Evolutionary conservation across 176 grass and related monocot species (phyloP).

Genomic region (Saccharum spontaneum): DNA sequence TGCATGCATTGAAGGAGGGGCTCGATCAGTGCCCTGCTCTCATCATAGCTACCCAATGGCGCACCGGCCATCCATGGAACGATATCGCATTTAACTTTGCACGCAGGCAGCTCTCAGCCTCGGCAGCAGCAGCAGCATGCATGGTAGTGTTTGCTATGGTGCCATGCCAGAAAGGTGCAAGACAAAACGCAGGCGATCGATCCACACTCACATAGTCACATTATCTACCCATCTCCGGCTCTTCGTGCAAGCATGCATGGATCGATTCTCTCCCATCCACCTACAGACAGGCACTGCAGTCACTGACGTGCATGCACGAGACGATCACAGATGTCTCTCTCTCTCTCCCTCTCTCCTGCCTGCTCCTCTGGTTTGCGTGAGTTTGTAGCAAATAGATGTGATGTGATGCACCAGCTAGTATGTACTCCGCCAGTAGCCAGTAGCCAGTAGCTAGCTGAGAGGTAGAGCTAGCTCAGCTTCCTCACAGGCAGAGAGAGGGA

Average conservation of each 20-base stretch:
- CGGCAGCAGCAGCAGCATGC: not conserved
- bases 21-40: constrained; percentile 22
- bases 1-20: constrained; percentile 34
- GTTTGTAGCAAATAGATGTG: constrained; percentile 44
- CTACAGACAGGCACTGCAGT: not conserved
- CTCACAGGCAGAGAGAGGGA: not conserved
- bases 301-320: constrained; percentile 22
- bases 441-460: not conserved
- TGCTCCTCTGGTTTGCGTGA: constrained; percentile 40
- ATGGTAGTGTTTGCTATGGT: not conserved
- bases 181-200: constrained; percentile 46
- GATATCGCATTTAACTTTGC: constrained; percentile 37
- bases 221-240: constrained; percentile 13
- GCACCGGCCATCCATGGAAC: not conserved
- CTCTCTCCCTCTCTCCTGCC: not conserved
- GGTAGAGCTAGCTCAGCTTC: not conserved
- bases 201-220: constrained; percentile 17
- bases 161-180: constrained; percentile 28
- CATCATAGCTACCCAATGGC: constrained; percentile 38
- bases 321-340: not conserved
- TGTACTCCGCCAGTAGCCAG: not conserved
- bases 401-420: constrained; percentile 29
- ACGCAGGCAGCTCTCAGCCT: not conserved
- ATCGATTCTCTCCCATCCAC: constrained; percentile 26
- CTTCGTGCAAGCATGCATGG: not conserved